phyloP scores from a whole-genome alignment of 768 basidiomycete genomes.

The Psilocybe cubensis region DNA sequence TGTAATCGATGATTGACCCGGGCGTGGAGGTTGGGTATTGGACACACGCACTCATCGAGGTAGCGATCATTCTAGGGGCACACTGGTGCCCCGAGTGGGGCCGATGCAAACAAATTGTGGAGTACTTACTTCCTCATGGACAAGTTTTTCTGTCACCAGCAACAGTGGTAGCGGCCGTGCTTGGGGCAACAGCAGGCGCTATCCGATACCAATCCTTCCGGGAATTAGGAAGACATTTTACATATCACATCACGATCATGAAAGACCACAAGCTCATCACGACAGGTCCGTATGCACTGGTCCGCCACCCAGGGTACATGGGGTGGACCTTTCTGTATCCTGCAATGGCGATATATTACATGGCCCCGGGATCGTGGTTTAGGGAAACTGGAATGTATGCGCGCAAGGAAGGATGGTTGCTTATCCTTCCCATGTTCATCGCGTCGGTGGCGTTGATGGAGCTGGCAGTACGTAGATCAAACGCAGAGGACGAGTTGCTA shows the following conservation, averaged over 20 bases:
- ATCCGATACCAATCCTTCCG: neutral
- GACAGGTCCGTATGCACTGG: constrained; percentile 5
- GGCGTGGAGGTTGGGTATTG: neutral
- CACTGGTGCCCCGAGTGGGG: neutral
- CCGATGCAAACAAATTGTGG: neutral
- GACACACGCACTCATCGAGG: neutral
- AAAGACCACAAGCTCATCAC: constrained; percentile 11
- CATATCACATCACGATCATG: constrained; percentile 1
- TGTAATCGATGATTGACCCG: neutral
- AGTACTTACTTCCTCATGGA: neutral
- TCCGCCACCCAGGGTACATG: constrained; percentile 8
- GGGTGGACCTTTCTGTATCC: neutral
- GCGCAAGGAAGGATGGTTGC: neutral
- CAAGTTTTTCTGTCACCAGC: neutral
- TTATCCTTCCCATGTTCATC: neutral
- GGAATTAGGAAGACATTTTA: neutral
- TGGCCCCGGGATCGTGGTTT: neutral
- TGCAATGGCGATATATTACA: neutral
- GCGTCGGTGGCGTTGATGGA: neutral
- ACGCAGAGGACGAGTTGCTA: constrained; percentile 6
- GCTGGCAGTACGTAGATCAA: neutral
- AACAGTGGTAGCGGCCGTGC: neutral
- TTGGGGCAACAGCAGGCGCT: neutral
- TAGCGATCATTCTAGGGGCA: neutral
- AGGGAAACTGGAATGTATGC: neutral